Evolutionary conservation across 345 rosid genomes (phyloP), one percentile per base, ranked within the genome.

Genomic region (Salix purpurea): DNA sequence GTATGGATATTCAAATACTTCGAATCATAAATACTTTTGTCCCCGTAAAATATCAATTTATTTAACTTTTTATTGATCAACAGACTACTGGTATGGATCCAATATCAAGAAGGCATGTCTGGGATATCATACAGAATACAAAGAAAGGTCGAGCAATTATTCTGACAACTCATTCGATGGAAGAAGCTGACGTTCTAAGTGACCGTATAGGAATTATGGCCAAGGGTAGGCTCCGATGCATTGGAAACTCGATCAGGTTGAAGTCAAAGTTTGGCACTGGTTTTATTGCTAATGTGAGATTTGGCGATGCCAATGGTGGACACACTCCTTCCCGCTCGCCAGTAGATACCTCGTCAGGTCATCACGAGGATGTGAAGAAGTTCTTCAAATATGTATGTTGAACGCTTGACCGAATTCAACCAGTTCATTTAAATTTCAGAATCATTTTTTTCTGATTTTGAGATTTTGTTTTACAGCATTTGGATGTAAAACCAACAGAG

Each of bases 71-170:
- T 6, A 2, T 73, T 77, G 65, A 64, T 72, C 34, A 67, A 52
- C 89, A 91, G 97, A 89, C 97, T n/a, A 91, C 97, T 5, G 94
- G 99, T 16, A 93, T 95, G 97, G 96, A 91, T 79, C 99, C 99
- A 14, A 88, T 90, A 85, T 89, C 99, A 2, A 91, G 97, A 79
- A 89, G 97, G 88, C 97, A 93, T 67, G 97, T 91, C 14, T 91
- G 96, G 99, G 97, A 95, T 81, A 90, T 91, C 50, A 95, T 93
- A 81, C 92, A 90, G 85, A 80, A 83, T 76, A 87, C 97, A 23
- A 93, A 95, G 83, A 89, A 88, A 83, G 99, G 96, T 0, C 93
- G 94, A 10, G 94, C 93, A 74, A 91, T 95, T 80, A 77, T 95
- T 69, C 76, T 93, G 69, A 95, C 96, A 9, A 95, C 99, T 15